Percentiles rank a stretch among this genome's conserved stretches.
These are phyloP conservation scores for Penicillium sp. DNA, from an alignment of 2,329 filamentous ascomycete genomes.

Conservation along the genomic window DNA sequence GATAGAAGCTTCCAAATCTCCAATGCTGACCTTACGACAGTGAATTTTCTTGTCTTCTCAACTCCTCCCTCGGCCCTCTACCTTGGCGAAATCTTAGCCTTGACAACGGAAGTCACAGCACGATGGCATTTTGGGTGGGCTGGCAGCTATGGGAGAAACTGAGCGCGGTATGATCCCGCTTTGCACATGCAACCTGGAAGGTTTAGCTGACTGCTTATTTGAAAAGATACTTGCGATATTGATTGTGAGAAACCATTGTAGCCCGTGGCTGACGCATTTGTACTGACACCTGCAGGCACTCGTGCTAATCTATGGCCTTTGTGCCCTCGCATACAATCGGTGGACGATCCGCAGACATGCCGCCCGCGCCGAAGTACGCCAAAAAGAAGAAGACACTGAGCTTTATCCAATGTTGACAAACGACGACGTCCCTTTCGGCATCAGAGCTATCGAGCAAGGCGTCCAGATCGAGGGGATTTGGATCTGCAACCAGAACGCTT, in stretches of 20 bases:
- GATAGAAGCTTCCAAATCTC: background rate
- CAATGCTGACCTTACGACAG: too few species aligned
- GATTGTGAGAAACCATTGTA: slow-evolving; percentile 48
- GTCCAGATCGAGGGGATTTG: slow-evolving; percentile 81
- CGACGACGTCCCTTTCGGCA: slow-evolving; percentile 73
- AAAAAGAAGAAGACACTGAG: slow-evolving; percentile 49
- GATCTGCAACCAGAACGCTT: slow-evolving; percentile 52
- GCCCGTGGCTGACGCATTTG: slow-evolving; percentile 2
- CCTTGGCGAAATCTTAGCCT: too few species aligned
- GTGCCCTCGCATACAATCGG: slow-evolving; percentile 55
- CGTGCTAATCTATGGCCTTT: slow-evolving; percentile 62
- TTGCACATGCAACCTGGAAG: background rate
- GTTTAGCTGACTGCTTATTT: background rate
- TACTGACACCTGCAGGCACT: slow-evolving; percentile 44
- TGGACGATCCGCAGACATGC: slow-evolving; percentile 57
- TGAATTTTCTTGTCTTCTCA: too few species aligned
- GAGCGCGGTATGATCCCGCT: slow-evolving; percentile 64
- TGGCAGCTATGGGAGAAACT: slow-evolving; percentile 87
- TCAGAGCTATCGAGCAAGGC: slow-evolving; percentile 76
- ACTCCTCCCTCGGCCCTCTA: too few species aligned
- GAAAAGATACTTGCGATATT: slow-evolving; percentile 37
- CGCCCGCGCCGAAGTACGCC: slow-evolving; percentile 61
- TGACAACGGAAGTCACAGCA: too few species aligned
- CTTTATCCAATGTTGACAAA: slow-evolving; percentile 50
- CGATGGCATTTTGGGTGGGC: slow-evolving; percentile 54